These are phyloP conservation scores for Cucurbita argyrosperma DNA, from an alignment of 306 rosid genomes.

Conservation along the genomic window DNA sequence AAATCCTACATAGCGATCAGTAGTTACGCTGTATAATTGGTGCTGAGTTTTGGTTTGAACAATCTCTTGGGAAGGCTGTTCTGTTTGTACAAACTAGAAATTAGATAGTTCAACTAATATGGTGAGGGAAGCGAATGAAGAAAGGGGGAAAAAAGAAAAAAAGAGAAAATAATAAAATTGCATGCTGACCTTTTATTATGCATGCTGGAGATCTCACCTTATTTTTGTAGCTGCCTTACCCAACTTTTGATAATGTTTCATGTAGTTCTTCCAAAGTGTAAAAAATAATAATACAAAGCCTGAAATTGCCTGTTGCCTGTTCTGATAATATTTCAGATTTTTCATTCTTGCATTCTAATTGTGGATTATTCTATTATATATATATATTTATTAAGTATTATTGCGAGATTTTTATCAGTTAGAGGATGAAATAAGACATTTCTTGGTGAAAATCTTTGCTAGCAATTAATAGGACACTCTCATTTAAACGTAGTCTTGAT, in stretches of 20 bases:
- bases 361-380: no score
- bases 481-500: no score
- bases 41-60: conserved; percentile 12
- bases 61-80: conserved; percentile 8
- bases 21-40: conserved; percentile 5
- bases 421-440: no score
- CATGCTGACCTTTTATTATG: conserved; percentile 2
- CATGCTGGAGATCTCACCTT: conserved; percentile 30
- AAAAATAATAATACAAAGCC: neutral
- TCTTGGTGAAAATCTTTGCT: no score
- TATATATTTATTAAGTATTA: no score
- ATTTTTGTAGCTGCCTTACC: neutral
- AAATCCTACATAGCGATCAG: conserved; percentile 9
- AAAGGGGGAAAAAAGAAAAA: neutral
- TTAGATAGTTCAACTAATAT: neutral
- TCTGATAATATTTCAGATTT: no score
- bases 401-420: no score
- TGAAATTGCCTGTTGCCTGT: neutral
- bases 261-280: neutral
- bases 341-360: no score
- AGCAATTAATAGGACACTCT: no score
- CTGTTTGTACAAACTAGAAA: conserved; percentile 26
- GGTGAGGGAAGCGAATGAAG: neutral
- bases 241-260: neutral
- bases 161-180: neutral